Conservation (phyloP, 2,329 filamentous ascomycete genomes). For the Celoporthe dispersa region DNA sequence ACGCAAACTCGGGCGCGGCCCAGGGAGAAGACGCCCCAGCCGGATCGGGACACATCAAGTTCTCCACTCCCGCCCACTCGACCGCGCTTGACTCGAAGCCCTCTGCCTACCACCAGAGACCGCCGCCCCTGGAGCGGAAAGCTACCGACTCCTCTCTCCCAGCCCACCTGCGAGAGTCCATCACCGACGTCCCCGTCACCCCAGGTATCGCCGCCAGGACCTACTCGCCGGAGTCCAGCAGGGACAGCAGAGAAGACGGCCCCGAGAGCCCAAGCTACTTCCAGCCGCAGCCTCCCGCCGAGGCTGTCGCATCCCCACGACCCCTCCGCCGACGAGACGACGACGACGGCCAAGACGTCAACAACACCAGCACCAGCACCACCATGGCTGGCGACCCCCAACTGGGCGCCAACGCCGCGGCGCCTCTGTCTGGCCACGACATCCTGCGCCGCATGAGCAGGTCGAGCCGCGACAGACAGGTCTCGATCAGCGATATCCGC, state of each 20-base stretch:
- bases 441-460: slow-evolving; percentile 50
- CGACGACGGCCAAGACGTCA: not conserved
- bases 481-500: slow-evolving; percentile 60
- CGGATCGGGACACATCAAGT: slow-evolving; percentile 27
- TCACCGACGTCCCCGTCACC: slow-evolving; percentile 46
- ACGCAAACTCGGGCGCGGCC: slow-evolving; percentile 5
- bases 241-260: slow-evolving; percentile 25
- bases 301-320: slow-evolving; percentile 34
- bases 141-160: slow-evolving; percentile 36
- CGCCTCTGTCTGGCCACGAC: slow-evolving; percentile 45
- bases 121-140: slow-evolving; percentile 19
- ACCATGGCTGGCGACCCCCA: slow-evolving; percentile 28
- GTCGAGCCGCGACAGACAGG: slow-evolving; percentile 46
- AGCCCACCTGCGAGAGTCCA: slow-evolving; percentile 40
- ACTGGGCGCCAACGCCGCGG: slow-evolving; percentile 38
- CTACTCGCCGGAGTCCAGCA: slow-evolving; percentile 36
- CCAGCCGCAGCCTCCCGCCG: slow-evolving; percentile 31
- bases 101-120: slow-evolving; percentile 21
- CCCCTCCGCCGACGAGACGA: slow-evolving; percentile 24
- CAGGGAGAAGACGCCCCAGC: slow-evolving; percentile 27
- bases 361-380: not conserved
- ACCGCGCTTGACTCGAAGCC: slow-evolving; percentile 17
- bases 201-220: slow-evolving; percentile 42
- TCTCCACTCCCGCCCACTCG: slow-evolving; percentile 27
- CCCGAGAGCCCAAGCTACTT: slow-evolving; percentile 39